These are phyloP conservation scores for Xylariaceae sp. DNA, from an alignment of 2,329 filamentous ascomycete species.

Conservation along the genomic window DNA sequence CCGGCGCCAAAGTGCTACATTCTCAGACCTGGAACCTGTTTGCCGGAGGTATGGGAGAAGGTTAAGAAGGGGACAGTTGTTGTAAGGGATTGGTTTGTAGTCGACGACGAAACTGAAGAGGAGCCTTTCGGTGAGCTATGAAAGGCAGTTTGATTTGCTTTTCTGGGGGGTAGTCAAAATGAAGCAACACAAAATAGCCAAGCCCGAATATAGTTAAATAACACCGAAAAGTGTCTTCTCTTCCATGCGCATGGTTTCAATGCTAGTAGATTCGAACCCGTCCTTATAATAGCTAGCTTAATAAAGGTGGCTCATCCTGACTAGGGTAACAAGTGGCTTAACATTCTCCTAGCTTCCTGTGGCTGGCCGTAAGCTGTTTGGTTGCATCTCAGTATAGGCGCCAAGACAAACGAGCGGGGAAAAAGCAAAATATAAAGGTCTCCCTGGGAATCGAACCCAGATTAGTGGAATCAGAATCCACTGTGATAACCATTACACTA, in stretches of 20 bases:
- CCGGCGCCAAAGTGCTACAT: constrained; percentile 30
- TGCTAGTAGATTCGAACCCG: too few relatives aligned
- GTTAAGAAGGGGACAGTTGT: constrained; percentile 26
- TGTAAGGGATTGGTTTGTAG: constrained; percentile 32
- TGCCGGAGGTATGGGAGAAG: constrained; percentile 29
- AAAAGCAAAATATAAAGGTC: constrained; percentile 8
- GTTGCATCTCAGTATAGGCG: too few relatives aligned
- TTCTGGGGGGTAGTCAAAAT: not conserved
- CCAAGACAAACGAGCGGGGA: too few relatives aligned
- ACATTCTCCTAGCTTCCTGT: too few relatives aligned
- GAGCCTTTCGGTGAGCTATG: constrained; percentile 1
- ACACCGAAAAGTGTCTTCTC: too few relatives aligned
- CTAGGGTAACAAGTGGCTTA: too few relatives aligned
- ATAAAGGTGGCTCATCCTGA: too few relatives aligned
- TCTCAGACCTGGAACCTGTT: constrained; percentile 26
- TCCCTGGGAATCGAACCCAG: constrained; percentile 32
- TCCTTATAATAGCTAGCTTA: too few relatives aligned
- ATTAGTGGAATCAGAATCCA: constrained; percentile 30
- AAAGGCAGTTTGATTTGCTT: too few relatives aligned
- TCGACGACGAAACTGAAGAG: constrained; percentile 20
- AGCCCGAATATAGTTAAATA: too few relatives aligned
- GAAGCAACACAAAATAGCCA: not conserved
- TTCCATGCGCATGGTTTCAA: too few relatives aligned
- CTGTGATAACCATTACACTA: constrained; percentile 33
- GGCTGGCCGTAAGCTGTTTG: too few relatives aligned